Evolutionary conservation across 2,329 filamentous ascomycete species (phyloP).

Genomic region (Ceratocystis variospora): DNA sequence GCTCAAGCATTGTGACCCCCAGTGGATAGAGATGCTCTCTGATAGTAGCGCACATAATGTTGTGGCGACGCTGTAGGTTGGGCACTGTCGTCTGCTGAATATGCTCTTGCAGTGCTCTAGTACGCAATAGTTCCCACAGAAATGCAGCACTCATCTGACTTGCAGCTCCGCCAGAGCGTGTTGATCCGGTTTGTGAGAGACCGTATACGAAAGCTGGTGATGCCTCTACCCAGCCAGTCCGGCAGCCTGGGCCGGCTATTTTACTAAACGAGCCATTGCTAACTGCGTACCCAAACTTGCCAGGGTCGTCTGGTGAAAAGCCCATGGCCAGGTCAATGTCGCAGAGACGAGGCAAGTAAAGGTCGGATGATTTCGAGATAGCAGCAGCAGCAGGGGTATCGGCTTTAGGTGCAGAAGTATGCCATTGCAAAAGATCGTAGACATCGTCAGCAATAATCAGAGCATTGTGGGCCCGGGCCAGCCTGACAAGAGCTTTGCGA

Average conservation of each 20-base stretch:
- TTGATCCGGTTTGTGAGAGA: conserved; percentile 39
- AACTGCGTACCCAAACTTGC: conserved; percentile 59
- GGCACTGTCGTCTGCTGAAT: conserved; percentile 33
- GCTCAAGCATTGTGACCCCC: conserved; percentile 36
- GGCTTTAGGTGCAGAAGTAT: conserved; percentile 26
- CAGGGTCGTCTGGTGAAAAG: conserved; percentile 32
- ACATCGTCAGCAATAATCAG: conserved; percentile 84
- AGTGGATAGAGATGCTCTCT: conserved; percentile 45
- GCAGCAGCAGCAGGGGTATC: conserved; percentile 15
- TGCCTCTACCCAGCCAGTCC: conserved; percentile 81
- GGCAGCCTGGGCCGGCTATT: conserved; percentile 63
- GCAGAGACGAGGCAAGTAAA: conserved; percentile 60
- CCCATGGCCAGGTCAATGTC: conserved; percentile 63
- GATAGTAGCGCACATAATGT: conserved; percentile 45
- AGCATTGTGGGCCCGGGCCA: conserved; percentile 67
- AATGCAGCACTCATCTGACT: conserved; percentile 41
- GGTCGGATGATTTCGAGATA: conserved; percentile 18
- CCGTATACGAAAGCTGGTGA: conserved; percentile 41
- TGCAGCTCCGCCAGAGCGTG: conserved; percentile 44
- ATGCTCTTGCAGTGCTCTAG: conserved; percentile 33
- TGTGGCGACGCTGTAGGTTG: conserved; percentile 33
- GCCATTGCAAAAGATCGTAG: conserved; percentile 85
- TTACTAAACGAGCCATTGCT: conserved; percentile 90
- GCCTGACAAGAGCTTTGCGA: conserved; percentile 53
- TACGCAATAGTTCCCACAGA: conserved; percentile 35